Conservation (phyloP, 352 stramenopile species). For the Globisporangium recalcitrans region DNA sequence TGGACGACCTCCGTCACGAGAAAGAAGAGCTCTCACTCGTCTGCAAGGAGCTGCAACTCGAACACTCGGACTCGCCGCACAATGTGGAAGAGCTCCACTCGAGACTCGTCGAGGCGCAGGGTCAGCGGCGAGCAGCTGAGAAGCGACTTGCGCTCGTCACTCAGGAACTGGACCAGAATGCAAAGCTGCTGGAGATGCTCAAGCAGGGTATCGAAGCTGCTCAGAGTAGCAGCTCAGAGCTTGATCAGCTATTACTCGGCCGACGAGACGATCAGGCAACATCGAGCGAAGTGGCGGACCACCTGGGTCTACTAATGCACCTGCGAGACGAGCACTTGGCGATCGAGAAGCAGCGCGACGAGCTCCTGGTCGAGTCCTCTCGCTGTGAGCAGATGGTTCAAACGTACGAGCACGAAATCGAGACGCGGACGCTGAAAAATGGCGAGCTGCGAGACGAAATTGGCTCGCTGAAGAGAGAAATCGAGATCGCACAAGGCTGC, state of each 20-base stretch:
- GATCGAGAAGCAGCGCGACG: slow-evolving; percentile 28
- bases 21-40: slow-evolving; percentile 34
- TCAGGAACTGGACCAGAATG: slow-evolving; percentile 12
- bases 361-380: slow-evolving; percentile 38
- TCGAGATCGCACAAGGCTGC: slow-evolving; percentile 18
- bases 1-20: slow-evolving; percentile 35
- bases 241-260: slow-evolving; percentile 21
- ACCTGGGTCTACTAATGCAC: slow-evolving; percentile 19
- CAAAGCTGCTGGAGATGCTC: slow-evolving; percentile 4
- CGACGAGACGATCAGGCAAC: neutral
- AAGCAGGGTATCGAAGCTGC: slow-evolving; percentile 5
- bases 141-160: slow-evolving; percentile 12
- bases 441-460: slow-evolving; percentile 24
- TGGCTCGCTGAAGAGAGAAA: slow-evolving; percentile 27
- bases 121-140: slow-evolving; percentile 22
- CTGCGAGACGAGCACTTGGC: slow-evolving; percentile 20
- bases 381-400: slow-evolving; percentile 37
- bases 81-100: slow-evolving; percentile 56
- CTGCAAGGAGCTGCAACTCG: slow-evolving; percentile 42
- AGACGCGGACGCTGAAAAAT: slow-evolving; percentile 27
- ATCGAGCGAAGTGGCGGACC: slow-evolving; percentile 4
- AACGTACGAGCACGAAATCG: slow-evolving; percentile 32
- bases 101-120: slow-evolving; percentile 42
- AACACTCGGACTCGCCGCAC: slow-evolving; percentile 40
- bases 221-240: neutral